Conservation (phyloP, 495 filamentous ascomycete genomes). For the Penicillium cataractarum region DNA sequence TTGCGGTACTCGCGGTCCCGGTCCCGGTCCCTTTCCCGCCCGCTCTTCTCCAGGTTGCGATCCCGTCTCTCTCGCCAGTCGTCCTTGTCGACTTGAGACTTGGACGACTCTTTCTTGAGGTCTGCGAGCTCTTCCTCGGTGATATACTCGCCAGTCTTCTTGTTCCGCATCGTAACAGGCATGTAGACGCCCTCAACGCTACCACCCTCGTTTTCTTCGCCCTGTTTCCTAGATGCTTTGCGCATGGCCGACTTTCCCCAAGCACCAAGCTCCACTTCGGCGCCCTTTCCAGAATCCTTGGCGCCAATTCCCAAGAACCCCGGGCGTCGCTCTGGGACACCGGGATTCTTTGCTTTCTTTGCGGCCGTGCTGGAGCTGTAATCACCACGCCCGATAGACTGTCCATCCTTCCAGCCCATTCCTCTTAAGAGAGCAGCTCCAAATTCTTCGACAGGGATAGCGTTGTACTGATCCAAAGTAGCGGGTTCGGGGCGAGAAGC, state of each 20-base stretch:
- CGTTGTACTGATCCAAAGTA: slow-evolving; percentile 80
- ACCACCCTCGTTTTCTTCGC: slow-evolving; percentile 36
- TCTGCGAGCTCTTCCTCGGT: slow-evolving; percentile 64
- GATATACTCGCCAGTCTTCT: slow-evolving; percentile 65
- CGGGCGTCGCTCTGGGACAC: slow-evolving; percentile 65
- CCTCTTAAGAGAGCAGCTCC: slow-evolving; percentile 83
- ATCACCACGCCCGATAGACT: slow-evolving; percentile 63
- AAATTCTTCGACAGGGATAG: slow-evolving; percentile 91
- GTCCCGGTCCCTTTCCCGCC: slow-evolving; percentile 42
- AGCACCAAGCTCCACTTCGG: slow-evolving; percentile 73
- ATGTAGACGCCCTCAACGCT: slow-evolving; percentile 62
- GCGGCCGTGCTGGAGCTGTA: slow-evolving; percentile 36
- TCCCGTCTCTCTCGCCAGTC: slow-evolving; percentile 55
- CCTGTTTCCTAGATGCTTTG: slow-evolving; percentile 53
- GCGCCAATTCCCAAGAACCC: slow-evolving; percentile 87
- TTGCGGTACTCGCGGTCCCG: slow-evolving; percentile 33
- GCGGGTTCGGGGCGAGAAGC: slow-evolving; percentile 73
- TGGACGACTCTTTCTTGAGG: slow-evolving; percentile 47
- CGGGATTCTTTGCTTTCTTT: slow-evolving; percentile 40
- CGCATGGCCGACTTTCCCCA: slow-evolving; percentile 73
- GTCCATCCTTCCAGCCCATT: slow-evolving; percentile 94
- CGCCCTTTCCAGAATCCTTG: slow-evolving; percentile 66
- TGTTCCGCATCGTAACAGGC: slow-evolving; percentile 68
- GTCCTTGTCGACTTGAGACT: slow-evolving; percentile 43
- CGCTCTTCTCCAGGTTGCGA: slow-evolving; percentile 53